Evolutionary conservation across 2,329 filamentous ascomycete species (phyloP).

Genomic region (Verticillium nonalfalfae): DNA sequence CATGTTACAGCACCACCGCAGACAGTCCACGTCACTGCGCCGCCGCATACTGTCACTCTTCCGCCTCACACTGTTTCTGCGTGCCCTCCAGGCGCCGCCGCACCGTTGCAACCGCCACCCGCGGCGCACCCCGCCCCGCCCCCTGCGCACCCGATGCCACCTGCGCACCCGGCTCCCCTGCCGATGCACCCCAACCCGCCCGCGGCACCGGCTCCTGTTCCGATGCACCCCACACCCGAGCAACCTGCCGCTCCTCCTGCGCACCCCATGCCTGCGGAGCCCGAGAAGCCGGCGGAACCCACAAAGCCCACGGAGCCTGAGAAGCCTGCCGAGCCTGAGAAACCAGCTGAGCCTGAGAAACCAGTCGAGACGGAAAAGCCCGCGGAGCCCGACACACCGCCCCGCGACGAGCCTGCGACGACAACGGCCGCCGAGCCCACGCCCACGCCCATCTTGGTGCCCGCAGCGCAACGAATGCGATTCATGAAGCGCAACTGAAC

Average conservation of each 20-base stretch:
- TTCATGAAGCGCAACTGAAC: conserved; percentile 1
- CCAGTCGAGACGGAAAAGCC: background rate
- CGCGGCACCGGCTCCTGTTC: background rate
- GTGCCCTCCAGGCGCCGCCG: background rate
- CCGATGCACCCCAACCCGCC: background rate
- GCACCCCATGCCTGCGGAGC: background rate
- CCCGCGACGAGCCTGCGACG: background rate
- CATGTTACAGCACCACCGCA: background rate
- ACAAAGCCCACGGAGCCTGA: background rate
- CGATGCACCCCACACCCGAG: background rate
- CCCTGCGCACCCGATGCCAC: conserved; percentile 1
- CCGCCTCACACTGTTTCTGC: background rate
- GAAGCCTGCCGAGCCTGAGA: background rate
- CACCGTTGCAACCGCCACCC: background rate
- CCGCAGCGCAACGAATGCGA: background rate
- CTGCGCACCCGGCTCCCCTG: background rate
- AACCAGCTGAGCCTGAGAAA: background rate
- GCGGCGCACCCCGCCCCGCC: background rate
- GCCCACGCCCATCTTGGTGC: background rate
- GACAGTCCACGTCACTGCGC: conserved; percentile 3
- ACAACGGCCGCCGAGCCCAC: background rate
- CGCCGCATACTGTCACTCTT: conserved; percentile 1
- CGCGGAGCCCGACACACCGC: background rate
- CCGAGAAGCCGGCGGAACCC: background rate
- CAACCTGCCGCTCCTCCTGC: conserved; percentile 1